Percentiles rank a stretch among this genome's conserved stretches.
Evolutionary conservation across 2,329 filamentous ascomycete species (phyloP).

Genomic region (Pestalotiopsis sp.): DNA sequence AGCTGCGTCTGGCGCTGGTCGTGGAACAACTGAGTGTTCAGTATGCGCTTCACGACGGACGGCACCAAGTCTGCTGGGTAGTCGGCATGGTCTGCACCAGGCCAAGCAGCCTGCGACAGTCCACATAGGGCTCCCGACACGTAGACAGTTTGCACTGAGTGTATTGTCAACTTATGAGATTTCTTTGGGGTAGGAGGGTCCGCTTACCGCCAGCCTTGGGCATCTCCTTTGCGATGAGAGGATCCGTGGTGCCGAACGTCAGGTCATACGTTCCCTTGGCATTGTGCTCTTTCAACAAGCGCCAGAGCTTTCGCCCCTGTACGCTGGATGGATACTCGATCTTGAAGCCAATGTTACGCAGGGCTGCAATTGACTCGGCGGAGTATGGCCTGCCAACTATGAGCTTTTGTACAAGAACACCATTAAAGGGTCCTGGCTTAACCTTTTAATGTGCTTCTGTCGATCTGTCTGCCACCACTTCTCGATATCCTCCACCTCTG

Average conservation of each 20-base stretch:
- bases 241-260: constrained; percentile 18
- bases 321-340: constrained; percentile 17
- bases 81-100: constrained; percentile 19
- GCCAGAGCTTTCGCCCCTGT: constrained; percentile 19
- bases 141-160: constrained; percentile 17
- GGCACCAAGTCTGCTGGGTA: constrained; percentile 19
- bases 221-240: constrained; percentile 18
- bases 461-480: constrained; percentile 19
- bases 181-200: too few species aligned
- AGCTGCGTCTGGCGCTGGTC: constrained; percentile 17
- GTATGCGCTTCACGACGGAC: constrained; percentile 17
- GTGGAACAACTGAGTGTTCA: constrained; percentile 19
- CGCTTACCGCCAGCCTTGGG: constrained; percentile 4
- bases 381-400: constrained; percentile 9
- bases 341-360: constrained; percentile 18
- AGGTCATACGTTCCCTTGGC: constrained; percentile 17
- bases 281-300: constrained; percentile 17
- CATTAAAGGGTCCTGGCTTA: neutral
- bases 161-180: neutral
- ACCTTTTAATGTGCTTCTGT: constrained; percentile 20
- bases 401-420: neutral
- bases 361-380: constrained; percentile 18
- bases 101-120: constrained; percentile 15
- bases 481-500: constrained; percentile 15
- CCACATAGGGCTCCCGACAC: constrained; percentile 18